phyloP scores from a whole-genome alignment of 106 monocot genomes.

The Vanilla planifolia region DNA sequence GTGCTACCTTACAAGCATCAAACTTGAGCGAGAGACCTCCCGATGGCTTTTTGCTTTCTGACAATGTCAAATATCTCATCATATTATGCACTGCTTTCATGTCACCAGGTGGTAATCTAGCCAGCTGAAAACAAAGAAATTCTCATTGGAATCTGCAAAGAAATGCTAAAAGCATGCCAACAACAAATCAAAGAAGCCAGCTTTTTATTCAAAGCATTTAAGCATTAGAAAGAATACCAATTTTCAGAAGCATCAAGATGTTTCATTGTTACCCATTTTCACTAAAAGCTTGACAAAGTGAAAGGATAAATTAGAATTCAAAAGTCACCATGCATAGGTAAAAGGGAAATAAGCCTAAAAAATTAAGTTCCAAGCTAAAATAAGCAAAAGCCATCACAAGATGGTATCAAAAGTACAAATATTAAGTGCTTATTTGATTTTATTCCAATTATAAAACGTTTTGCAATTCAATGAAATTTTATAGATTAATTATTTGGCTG shows the following conservation, averaged over 20 bases:
- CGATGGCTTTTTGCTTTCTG: conserved; percentile 64
- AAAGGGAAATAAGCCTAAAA: no score
- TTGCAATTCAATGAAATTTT: no score
- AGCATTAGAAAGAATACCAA: neutral
- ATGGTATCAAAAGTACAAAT: no score
- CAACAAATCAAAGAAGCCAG: neutral
- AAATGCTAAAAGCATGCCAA: no score
- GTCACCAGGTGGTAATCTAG: conserved; percentile 76
- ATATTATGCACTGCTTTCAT: conserved; percentile 83
- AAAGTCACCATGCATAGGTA: no score
- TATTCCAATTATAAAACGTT: no score
- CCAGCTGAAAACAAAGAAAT: conserved; percentile 43
- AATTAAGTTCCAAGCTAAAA: no score
- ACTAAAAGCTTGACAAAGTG: neutral
- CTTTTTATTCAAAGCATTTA: neutral
- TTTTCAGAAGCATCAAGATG: neutral
- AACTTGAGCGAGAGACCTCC: conserved; percentile 85
- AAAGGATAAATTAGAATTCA: conserved; percentile 1
- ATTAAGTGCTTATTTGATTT: no score
- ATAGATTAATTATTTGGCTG: no score
- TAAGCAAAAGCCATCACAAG: no score
- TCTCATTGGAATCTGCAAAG: neutral
- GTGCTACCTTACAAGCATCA: conserved; percentile 67
- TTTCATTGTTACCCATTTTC: neutral
- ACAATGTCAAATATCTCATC: conserved; percentile 64